Evolutionary conservation across 2,329 filamentous ascomycete genomes (phyloP).

Genomic region (Eutypella sp.): DNA sequence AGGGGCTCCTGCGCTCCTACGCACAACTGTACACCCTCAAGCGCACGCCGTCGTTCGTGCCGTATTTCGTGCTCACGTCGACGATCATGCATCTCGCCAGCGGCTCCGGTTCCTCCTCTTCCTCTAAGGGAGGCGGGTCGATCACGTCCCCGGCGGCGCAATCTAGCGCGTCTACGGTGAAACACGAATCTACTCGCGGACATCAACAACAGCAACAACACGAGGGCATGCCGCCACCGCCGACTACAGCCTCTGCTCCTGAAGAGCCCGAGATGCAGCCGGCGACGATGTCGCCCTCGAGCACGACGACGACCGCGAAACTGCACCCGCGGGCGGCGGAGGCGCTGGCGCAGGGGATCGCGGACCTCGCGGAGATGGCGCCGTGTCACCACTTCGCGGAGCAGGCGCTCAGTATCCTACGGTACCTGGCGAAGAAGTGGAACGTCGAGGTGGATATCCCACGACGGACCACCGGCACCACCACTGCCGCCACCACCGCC

Average conservation of each 20-base stretch:
- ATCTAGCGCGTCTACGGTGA: constrained; percentile 16
- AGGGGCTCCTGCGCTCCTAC: constrained; percentile 51
- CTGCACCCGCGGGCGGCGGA: constrained; percentile 37
- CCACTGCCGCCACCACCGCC: constrained; percentile 34
- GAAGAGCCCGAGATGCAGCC: constrained; percentile 3
- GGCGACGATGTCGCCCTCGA: constrained; percentile 13
- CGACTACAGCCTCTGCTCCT: no score
- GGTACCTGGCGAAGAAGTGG: constrained; percentile 55
- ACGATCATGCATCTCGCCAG: constrained; percentile 57
- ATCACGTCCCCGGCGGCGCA: constrained; percentile 14
- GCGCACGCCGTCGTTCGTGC: constrained; percentile 56
- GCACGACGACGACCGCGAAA: constrained; percentile 18
- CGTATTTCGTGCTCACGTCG: constrained; percentile 57
- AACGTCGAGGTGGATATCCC: constrained; percentile 46
- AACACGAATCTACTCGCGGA: constrained; percentile 9
- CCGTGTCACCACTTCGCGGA: constrained; percentile 57
- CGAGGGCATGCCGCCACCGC: no score
- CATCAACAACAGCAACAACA: neutral
- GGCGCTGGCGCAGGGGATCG: constrained; percentile 48
- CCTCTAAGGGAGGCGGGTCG: constrained; percentile 23
- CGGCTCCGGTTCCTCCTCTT: no score
- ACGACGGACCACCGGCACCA: constrained; percentile 21
- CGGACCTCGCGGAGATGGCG: constrained; percentile 56
- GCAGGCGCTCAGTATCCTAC: constrained; percentile 55
- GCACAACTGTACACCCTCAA: constrained; percentile 53